phyloP scores from a whole-genome alignment of 2,329 filamentous ascomycete species.

The Ophiostoma australiae region DNA sequence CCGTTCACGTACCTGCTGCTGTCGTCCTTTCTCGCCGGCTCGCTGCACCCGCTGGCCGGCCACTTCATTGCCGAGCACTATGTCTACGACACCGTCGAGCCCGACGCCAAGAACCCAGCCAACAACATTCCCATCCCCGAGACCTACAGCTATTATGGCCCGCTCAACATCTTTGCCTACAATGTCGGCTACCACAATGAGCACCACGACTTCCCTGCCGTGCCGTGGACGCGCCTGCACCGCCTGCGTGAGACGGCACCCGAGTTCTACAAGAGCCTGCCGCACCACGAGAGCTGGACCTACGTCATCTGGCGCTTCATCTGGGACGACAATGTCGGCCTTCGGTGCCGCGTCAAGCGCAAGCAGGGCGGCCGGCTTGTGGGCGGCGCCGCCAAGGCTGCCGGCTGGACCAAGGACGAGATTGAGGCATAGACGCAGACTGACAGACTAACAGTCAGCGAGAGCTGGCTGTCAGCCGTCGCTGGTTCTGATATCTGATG shows the following conservation, averaged over 20 bases:
- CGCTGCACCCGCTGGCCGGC: conserved; percentile 86
- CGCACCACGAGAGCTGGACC: conserved; percentile 83
- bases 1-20: conserved; percentile 78
- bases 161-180: conserved; percentile 87
- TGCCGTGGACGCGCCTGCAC: conserved; percentile 87
- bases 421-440: conserved; percentile 48
- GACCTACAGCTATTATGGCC: conserved; percentile 95
- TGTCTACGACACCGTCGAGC: conserved; percentile 63
- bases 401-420: conserved; percentile 63
- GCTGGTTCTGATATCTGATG: background rate
- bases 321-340: conserved; percentile 78
- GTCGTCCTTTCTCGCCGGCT: conserved; percentile 89
- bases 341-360: conserved; percentile 90
- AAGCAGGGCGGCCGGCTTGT: conserved; percentile 66
- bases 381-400: conserved; percentile 45
- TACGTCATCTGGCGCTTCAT: conserved; percentile 96
- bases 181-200: conserved; percentile 98
- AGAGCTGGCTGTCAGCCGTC: background rate
- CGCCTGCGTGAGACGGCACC: conserved; percentile 71
- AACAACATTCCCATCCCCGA: conserved; percentile 71
- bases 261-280: conserved; percentile 88
- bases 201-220: conserved; percentile 96
- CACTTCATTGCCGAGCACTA: conserved; percentile 99
- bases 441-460: background rate
- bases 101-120: conserved; percentile 51